Base-by-base conservation (phyloP, 352 stramenopile species). In the Pythium grandisporangium region DNA sequence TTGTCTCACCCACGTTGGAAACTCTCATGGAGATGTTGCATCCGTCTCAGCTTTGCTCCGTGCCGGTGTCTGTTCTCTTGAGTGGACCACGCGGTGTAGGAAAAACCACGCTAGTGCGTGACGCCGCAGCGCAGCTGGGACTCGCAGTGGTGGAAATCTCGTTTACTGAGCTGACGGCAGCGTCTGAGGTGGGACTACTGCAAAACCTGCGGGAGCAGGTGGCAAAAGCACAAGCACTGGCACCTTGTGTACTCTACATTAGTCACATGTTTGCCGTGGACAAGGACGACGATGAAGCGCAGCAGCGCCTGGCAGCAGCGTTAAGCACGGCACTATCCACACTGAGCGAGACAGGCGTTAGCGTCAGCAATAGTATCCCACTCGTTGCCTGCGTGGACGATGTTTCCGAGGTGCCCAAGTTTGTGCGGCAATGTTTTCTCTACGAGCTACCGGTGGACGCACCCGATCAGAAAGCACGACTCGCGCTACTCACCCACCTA, bases 341-440 rank as follows among this genome's bases (percentile, higher is more conserved):
- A 22, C 54, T 86, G n/a, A 82, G 61, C 37, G 53, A 70, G 17
- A 41, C 47, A 4, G 37, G 26, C 5, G 13, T 37, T 7, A 6
- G 6, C 12, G 48, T 63, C 20, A 52, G 61, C 5, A 48, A 66
- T 38, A 84, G 59, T 25, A 77, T 85, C 29, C 78, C 79, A 11
- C 45, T 92, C 13, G 63, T 92, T n/a, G 75, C 74, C 11, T 83
- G 70, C 17, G 72, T 88, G 10, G 79, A 92, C 55, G 73, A 92
- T 30, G 56, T 80, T 27, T 77, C 54, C 8, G 79, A 89, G 39
- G 67, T 92, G 4, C 76, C 76, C 6, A 85, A 85, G 51, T 85
- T 85, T 35, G 71, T 93, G 29, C 76, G 77, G 21, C 69, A 89
- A 45, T 79, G 72, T 24, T 90, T 93, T 40, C 47, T 89, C 32